Percentiles rank a stretch among this genome's conserved stretches.
These are phyloP conservation scores for Cercospora sp. DNA, from an alignment of 2,329 filamentous ascomycete species.

Conservation along the genomic window DNA sequence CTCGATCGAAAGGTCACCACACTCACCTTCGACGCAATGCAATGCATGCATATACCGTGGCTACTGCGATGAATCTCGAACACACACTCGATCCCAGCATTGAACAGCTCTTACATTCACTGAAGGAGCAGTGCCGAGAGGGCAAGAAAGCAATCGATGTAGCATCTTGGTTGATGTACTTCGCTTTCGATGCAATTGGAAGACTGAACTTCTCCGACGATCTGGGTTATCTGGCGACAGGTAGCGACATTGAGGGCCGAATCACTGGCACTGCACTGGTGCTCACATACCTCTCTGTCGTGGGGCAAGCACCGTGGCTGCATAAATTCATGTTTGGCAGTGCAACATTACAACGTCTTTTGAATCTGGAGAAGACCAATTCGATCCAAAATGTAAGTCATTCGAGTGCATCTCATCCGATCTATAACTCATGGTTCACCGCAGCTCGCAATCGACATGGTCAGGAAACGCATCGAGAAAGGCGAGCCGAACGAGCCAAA, in stretches of 20 bases:
- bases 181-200: not conserved
- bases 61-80: not conserved
- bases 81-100: not conserved
- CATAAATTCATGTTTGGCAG: not conserved
- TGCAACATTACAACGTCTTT: not conserved
- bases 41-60: not conserved
- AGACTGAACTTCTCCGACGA: constrained; percentile 14
- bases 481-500: not conserved
- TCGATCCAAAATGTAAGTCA: not conserved
- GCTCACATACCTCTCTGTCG: not conserved
- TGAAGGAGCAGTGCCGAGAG: not conserved
- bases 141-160: not conserved
- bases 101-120: not conserved
- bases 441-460: not conserved
- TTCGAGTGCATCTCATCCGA: not conserved
- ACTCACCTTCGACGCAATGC: not conserved
- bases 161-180: not conserved
- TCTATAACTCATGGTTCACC: not conserved
- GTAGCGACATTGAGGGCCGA: constrained; percentile 5
- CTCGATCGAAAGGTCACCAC: not conserved
- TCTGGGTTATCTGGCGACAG: constrained; percentile 20
- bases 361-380: not conserved
- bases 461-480: not conserved
- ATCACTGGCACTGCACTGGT: not conserved
- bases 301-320: not conserved